Conservation (phyloP, 2,329 filamentous ascomycete genomes). For the Stagonosporopsis tanaceti region DNA sequence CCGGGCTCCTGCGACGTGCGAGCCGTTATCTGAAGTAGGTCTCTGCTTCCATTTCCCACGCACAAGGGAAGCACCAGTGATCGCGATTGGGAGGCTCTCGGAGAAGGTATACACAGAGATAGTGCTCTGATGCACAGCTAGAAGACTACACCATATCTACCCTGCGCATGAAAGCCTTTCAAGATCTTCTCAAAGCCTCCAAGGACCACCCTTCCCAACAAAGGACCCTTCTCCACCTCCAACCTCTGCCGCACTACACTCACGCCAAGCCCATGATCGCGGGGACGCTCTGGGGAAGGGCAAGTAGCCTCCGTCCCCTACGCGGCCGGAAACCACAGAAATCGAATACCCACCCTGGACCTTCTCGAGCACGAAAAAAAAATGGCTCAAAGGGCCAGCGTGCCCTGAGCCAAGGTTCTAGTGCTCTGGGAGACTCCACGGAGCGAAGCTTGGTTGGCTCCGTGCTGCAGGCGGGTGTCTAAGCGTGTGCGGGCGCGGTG, state of each 20-base stretch:
- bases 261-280: not conserved
- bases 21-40: not conserved
- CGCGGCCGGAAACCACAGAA: not conserved
- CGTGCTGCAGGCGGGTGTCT: not conserved
- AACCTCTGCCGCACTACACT: not conserved
- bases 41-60: not conserved
- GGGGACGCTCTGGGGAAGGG: constrained; percentile 2
- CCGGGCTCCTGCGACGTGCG: not conserved
- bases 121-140: not conserved
- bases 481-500: not conserved
- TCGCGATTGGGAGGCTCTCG: not conserved
- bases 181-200: not conserved
- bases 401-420: constrained; percentile 11
- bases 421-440: constrained; percentile 10
- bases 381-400: constrained; percentile 8
- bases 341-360: not conserved
- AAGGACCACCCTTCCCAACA: not conserved
- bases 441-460: constrained; percentile 6
- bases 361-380: not conserved
- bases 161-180: not conserved
- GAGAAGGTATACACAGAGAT: no score
- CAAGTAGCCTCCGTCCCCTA: not conserved
- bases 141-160: not conserved
- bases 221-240: not conserved
- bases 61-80: not conserved